Conservation (phyloP, 768 basidiomycete genomes). For the Boletus sensibilis region DNA sequence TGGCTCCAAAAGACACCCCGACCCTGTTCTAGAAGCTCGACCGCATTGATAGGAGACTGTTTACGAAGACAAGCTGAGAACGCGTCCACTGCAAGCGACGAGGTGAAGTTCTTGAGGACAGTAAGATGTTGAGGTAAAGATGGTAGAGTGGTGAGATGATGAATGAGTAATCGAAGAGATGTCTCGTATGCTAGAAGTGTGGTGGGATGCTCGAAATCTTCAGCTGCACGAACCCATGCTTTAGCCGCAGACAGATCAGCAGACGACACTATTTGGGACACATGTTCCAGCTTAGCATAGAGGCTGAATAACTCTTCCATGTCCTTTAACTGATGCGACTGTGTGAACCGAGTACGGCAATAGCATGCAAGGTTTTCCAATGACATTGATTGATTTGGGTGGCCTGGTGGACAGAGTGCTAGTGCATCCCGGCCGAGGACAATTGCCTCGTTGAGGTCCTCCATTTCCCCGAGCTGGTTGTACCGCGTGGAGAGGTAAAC, state of each 20-base stretch:
- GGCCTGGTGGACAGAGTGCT: not conserved
- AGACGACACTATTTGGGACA: not conserved
- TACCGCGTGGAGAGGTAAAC: not conserved
- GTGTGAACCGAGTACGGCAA: not conserved
- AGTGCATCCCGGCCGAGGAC: not conserved
- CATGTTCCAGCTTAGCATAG: not conserved
- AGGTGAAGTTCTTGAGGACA: not conserved
- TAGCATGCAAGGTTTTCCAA: not conserved
- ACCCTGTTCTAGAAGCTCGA: constrained; percentile 34
- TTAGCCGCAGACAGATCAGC: not conserved
- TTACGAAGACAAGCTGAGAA: constrained; percentile 14
- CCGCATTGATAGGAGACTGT: constrained; percentile 5
- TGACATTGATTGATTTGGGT: not conserved
- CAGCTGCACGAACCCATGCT: not conserved
- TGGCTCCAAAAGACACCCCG: constrained; percentile 20
- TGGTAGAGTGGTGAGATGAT: not conserved
- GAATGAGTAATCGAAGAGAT: not conserved
- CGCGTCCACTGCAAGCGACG: constrained; percentile 8
- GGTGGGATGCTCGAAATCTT: constrained; percentile 2
- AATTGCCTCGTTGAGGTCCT: not conserved
- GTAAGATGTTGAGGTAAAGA: not conserved
- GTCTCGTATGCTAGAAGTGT: constrained; percentile 8
- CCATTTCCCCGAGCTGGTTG: not conserved
- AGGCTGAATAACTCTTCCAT: not conserved
- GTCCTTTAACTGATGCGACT: not conserved